These are phyloP conservation scores for Bryoerythrophyllum caledonicum DNA, from an alignment of 225 moss, liverwort and hornwort species.

Conservation along the genomic window DNA sequence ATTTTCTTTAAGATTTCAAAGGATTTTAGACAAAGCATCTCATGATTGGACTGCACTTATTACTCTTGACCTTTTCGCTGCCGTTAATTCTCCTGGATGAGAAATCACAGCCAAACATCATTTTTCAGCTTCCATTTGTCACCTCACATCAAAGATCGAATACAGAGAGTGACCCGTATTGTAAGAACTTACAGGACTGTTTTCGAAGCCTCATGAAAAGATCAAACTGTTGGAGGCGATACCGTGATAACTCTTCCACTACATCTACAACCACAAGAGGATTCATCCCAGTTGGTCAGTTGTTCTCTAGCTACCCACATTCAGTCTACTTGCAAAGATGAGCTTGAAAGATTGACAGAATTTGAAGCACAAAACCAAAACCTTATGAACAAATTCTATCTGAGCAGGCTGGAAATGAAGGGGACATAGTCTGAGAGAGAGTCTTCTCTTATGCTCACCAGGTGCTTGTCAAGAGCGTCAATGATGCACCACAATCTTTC, in stretches of 20 bases:
- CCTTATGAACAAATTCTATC: neutral
- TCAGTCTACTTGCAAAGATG: constrained; percentile 4
- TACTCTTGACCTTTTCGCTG: constrained; percentile 3
- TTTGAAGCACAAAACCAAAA: neutral
- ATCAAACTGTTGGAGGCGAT: constrained; percentile 1
- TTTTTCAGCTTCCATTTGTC: constrained; percentile 9
- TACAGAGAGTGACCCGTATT: neutral
- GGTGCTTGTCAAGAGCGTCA: constrained; percentile 17
- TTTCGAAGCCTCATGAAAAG: neutral
- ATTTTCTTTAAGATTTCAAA: too few species aligned
- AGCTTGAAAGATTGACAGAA: neutral
- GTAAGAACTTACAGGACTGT: neutral
- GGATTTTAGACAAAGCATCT: neutral
- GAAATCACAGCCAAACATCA: constrained; percentile 9
- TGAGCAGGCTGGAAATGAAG: constrained; percentile 5
- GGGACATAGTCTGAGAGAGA: neutral
- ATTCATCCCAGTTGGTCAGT: neutral
- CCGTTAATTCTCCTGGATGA: constrained; percentile 1
- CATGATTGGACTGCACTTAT: constrained; percentile 1
- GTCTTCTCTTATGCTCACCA: constrained; percentile 16
- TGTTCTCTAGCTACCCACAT: neutral
- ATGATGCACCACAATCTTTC: neutral
- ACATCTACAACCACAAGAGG: neutral
- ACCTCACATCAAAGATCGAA: neutral
- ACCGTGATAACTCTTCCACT: neutral